Evolutionary conservation across 1,139 yeast species (phyloP).

Genomic region (Taphrina deformans): DNA sequence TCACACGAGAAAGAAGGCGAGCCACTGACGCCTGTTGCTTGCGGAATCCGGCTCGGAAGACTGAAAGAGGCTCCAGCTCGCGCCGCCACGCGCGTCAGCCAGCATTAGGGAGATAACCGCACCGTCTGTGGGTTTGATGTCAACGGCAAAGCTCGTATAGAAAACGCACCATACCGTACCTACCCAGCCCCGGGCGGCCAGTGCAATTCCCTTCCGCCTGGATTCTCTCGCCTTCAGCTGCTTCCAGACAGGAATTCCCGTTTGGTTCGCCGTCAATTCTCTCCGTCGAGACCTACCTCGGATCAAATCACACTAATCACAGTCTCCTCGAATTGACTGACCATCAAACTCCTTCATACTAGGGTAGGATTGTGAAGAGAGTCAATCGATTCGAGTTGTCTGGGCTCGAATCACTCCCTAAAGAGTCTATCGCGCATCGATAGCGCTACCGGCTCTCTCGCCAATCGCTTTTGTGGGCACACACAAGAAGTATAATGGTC

Average conservation of each 20-base stretch:
- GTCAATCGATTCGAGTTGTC: too few relatives aligned
- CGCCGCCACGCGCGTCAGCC: background rate
- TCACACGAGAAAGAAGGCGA: background rate
- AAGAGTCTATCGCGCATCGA: too few relatives aligned
- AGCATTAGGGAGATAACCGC: too few relatives aligned
- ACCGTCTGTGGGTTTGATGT: background rate
- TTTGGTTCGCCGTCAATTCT: too few relatives aligned
- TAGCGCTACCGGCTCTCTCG: too few relatives aligned
- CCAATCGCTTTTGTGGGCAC: background rate
- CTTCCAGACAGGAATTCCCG: too few relatives aligned
- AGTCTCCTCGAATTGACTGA: too few relatives aligned
- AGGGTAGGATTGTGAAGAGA: too few relatives aligned
- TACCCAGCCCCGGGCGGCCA: background rate
- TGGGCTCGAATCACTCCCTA: too few relatives aligned
- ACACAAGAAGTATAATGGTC: background rate
- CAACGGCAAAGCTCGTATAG: background rate
- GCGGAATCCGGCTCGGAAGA: background rate
- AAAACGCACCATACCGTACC: background rate
- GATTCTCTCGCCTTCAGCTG: background rate
- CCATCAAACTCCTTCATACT: too few relatives aligned
- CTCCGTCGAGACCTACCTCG: too few relatives aligned
- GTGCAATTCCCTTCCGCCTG: background rate
- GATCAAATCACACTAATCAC: too few relatives aligned
- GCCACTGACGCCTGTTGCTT: background rate
- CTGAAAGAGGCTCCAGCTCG: background rate